Percentiles rank a stretch among this genome's conserved stretches.
Evolutionary conservation across 163 green algal species (phyloP).

Genomic region (Coccomyxa subellipsoidea): DNA sequence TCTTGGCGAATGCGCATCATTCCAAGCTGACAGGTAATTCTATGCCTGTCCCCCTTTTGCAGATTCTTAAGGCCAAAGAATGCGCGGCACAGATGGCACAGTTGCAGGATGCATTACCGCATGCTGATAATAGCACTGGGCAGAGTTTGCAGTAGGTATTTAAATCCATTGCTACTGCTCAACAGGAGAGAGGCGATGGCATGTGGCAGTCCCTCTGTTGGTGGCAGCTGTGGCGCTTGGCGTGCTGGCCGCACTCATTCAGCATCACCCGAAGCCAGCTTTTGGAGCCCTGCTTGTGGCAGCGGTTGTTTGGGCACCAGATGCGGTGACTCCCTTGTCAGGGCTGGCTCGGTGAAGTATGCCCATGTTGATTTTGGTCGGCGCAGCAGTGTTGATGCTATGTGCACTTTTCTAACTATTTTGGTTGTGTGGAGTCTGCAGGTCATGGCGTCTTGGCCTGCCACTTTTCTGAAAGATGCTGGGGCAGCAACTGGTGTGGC

Average conservation of each 20-base stretch:
- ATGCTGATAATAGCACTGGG: too few species aligned
- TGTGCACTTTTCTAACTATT: background rate
- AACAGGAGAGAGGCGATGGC: background rate
- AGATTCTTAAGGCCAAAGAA: background rate
- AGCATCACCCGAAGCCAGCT: background rate
- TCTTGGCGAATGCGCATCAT: background rate
- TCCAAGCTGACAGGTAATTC: background rate
- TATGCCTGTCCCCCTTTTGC: too few species aligned
- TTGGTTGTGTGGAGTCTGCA: background rate
- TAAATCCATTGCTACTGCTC: too few species aligned
- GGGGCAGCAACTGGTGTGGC: background rate
- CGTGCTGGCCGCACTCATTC: background rate
- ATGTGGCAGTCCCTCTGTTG: background rate
- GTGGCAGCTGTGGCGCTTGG: background rate
- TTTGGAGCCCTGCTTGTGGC: background rate
- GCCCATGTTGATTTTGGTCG: too few species aligned
- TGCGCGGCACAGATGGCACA: background rate
- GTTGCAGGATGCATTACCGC: too few species aligned
- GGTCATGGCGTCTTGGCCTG: background rate
- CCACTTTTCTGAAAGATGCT: background rate
- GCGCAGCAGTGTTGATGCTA: too few species aligned
- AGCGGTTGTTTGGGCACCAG: background rate
- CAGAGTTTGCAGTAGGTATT: too few species aligned
- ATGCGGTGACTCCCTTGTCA: background rate
- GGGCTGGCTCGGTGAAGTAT: too few species aligned